A percentile compares a stretch with the other conserved stretches of the same genome.
Conservation (phyloP, 2,329 filamentous ascomycete genomes). For the Clonostachys rhizophaga region DNA sequence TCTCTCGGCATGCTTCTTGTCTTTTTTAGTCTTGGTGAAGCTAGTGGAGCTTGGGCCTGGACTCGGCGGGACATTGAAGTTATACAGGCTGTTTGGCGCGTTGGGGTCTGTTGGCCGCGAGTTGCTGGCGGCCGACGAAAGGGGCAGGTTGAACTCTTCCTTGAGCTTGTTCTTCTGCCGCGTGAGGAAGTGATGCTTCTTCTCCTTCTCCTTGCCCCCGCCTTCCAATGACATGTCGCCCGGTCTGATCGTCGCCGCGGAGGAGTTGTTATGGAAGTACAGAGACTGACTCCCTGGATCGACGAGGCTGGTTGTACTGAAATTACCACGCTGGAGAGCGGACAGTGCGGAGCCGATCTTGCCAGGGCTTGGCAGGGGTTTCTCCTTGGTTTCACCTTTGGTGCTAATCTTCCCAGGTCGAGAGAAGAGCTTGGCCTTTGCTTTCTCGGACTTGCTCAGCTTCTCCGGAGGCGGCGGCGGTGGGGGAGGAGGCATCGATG, state of each 20-base stretch:
- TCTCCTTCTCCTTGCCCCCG: conserved; percentile 62
- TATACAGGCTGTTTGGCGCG: conserved; percentile 73
- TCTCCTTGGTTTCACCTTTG: conserved; percentile 62
- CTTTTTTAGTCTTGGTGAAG: conserved; percentile 81
- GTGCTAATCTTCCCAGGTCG: conserved; percentile 71
- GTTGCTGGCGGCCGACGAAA: conserved; percentile 74
- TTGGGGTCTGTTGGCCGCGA: conserved; percentile 71
- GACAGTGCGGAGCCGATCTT: conserved; percentile 65
- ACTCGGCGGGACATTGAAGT: conserved; percentile 69
- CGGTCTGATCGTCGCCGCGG: conserved; percentile 71
- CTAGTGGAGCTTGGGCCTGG: conserved; percentile 59
- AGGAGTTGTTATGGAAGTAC: conserved; percentile 73
- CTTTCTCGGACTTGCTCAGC: conserved; percentile 58
- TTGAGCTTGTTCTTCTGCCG: conserved; percentile 76
- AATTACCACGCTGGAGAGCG: conserved; percentile 60
- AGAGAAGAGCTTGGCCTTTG: conserved; percentile 78
- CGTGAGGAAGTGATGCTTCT: conserved; percentile 76
- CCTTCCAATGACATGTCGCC: conserved; percentile 46
- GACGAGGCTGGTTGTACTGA: conserved; percentile 66
- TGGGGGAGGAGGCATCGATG: conserved; percentile 19
- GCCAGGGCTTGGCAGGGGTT: conserved; percentile 67
- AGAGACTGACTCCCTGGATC: conserved; percentile 56
- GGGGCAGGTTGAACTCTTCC: conserved; percentile 66
- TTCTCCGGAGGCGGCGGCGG: conserved; percentile 48
- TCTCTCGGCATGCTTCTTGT: conserved; percentile 76